Conservation (phyloP, 768 basidiomycete genomes). For the Russula olivacea region DNA sequence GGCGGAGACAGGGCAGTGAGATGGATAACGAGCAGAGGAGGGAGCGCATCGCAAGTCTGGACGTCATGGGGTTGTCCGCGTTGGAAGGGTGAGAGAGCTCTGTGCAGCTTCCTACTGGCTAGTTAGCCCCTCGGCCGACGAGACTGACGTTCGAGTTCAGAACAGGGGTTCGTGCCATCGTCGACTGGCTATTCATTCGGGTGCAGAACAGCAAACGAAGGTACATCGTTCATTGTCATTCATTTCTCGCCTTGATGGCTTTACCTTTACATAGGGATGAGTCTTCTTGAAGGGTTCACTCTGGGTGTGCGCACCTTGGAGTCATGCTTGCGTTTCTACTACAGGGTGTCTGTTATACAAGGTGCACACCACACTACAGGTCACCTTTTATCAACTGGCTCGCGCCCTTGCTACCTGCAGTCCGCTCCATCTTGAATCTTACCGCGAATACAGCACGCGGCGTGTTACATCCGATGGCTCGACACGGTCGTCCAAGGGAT, state of each 20-base stretch:
- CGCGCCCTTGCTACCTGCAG: too few relatives aligned
- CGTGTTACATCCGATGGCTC: too few relatives aligned
- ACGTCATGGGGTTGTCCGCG: slow-evolving; percentile 82
- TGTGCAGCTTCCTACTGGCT: background rate
- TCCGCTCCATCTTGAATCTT: too few relatives aligned
- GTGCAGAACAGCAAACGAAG: slow-evolving; percentile 80
- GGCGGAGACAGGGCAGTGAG: slow-evolving; percentile 41
- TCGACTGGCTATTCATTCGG: slow-evolving; percentile 91
- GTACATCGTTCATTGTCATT: slow-evolving; percentile 30
- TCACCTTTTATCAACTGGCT: too few relatives aligned
- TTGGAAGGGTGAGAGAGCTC: slow-evolving; percentile 66
- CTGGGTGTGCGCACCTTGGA: background rate
- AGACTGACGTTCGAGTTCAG: slow-evolving; percentile 37
- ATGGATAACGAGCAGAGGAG: slow-evolving; percentile 30
- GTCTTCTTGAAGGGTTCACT: background rate
- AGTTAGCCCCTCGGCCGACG: background rate
- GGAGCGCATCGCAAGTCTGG: slow-evolving; percentile 44
- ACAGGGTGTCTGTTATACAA: too few relatives aligned
- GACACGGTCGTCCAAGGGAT: too few relatives aligned
- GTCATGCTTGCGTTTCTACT: too few relatives aligned
- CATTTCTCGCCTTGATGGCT: background rate
- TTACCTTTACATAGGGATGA: slow-evolving; percentile 16
- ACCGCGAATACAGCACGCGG: too few relatives aligned
- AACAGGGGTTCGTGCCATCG: slow-evolving; percentile 81
- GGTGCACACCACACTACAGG: too few relatives aligned